Conservation (phyloP, 2,329 filamentous ascomycete species). For the Thelonectria rubi region DNA sequence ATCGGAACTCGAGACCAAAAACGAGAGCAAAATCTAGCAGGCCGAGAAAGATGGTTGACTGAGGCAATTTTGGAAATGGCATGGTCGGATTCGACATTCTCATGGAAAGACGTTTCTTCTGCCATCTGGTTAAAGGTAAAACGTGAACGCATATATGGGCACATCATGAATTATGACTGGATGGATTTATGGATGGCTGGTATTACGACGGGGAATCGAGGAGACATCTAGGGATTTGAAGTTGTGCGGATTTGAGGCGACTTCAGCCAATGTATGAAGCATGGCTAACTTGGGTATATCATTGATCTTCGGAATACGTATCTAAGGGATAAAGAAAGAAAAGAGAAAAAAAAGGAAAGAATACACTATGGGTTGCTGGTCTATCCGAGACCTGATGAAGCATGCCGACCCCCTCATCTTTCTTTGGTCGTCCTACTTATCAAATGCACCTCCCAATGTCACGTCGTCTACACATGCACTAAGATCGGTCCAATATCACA, state of each 20-base stretch:
- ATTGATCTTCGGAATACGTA: not conserved
- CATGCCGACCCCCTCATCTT: too few species aligned
- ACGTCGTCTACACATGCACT: not conserved
- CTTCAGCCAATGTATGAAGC: not conserved
- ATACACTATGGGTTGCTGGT: not conserved
- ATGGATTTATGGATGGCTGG: not conserved
- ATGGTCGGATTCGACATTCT: not conserved
- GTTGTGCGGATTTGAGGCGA: not conserved
- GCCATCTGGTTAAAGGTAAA: not conserved
- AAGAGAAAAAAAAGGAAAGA: not conserved
- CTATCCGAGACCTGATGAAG: not conserved
- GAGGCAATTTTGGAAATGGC: not conserved
- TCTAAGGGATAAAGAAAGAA: not conserved
- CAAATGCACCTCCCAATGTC: not conserved
- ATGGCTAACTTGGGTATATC: not conserved
- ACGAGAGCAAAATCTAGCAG: constrained; percentile 22
- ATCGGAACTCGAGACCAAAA: constrained; percentile 13
- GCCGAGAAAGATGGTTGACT: constrained; percentile 10
- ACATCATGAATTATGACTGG: not conserved
- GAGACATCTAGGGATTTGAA: not conserved
- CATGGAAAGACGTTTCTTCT: not conserved
- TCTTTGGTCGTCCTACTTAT: not conserved
- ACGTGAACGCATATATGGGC: not conserved
- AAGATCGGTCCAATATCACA: not conserved
- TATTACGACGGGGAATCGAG: not conserved